A percentile compares a stretch with the other conserved stretches of the same genome.
Conservation (phyloP, 2,329 filamentous ascomycete species). For the Paramyrothecium roridum region DNA sequence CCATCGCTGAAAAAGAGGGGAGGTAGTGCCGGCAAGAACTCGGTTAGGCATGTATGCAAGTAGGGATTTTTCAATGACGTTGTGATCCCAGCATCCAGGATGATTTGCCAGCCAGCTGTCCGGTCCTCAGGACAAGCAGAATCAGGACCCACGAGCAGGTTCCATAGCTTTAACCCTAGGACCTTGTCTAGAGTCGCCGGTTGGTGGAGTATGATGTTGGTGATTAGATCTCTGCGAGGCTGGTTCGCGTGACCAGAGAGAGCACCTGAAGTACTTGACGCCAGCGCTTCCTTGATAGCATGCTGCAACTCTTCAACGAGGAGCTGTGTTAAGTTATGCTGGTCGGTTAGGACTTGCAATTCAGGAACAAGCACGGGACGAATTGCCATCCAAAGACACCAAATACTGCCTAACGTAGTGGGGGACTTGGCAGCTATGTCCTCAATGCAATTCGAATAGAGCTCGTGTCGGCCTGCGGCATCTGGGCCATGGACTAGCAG, state of each 20-base stretch:
- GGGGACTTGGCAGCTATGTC: conserved; percentile 63
- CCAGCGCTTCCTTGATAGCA: conserved; percentile 31
- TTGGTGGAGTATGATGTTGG: conserved; percentile 56
- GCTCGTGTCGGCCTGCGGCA: conserved; percentile 51
- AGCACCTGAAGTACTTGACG: conserved; percentile 36
- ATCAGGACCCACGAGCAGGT: conserved; percentile 64
- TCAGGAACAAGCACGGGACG: conserved; percentile 44
- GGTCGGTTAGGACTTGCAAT: conserved; percentile 52
- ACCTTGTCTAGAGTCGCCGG: conserved; percentile 59
- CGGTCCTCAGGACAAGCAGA: conserved; percentile 60
- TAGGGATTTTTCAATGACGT: conserved; percentile 51
- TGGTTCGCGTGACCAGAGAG: conserved; percentile 45
- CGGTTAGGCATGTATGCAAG: conserved; percentile 47
- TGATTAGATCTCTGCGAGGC: conserved; percentile 56
- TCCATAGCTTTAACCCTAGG: conserved; percentile 66
- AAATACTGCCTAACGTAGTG: conserved; percentile 71
- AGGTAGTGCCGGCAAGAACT: conserved; percentile 56
- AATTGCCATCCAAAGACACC: conserved; percentile 55
- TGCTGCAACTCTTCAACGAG: conserved; percentile 64
- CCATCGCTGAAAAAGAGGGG: conserved; percentile 58
- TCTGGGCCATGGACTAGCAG: conserved; percentile 57
- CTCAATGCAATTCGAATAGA: conserved; percentile 64
- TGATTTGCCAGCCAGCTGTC: conserved; percentile 65
- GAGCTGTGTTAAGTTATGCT: conserved; percentile 60
- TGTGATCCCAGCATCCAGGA: conserved; percentile 47